Conservation (phyloP, 192 early-diverging fungal genomes). For the Radiomyces spectabilis region DNA sequence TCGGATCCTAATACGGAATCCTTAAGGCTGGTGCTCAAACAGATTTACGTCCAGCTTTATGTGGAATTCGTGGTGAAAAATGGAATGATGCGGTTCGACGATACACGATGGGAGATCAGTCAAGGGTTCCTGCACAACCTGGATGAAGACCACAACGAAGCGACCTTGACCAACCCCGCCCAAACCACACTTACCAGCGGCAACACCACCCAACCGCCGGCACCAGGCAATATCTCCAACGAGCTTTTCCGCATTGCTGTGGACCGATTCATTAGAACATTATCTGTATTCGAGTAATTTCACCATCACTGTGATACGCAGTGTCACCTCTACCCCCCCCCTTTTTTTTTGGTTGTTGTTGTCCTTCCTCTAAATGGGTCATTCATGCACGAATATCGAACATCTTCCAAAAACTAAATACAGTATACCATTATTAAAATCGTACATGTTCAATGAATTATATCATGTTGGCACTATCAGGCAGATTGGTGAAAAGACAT, state of each 20-base stretch:
- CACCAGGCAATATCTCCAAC: constrained; percentile 46
- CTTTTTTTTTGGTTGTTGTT: too few relatives aligned
- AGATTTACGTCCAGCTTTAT: constrained; percentile 83
- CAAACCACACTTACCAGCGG: constrained; percentile 1
- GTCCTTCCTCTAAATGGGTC: too few relatives aligned
- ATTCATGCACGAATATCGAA: too few relatives aligned
- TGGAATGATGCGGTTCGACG: constrained; percentile 58
- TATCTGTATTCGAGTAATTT: constrained; percentile 44
- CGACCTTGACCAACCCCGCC: background rate
- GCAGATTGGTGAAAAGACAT: too few relatives aligned
- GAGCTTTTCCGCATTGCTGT: constrained; percentile 47
- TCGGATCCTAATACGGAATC: constrained; percentile 65
- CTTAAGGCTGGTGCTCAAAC: constrained; percentile 63
- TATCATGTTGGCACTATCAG: too few relatives aligned
- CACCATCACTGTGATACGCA: too few relatives aligned
- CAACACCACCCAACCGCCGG: background rate
- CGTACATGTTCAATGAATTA: too few relatives aligned
- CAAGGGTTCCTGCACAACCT: constrained; percentile 11
- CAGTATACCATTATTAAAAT: too few relatives aligned
- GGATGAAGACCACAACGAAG: background rate
- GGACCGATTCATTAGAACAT: constrained; percentile 41
- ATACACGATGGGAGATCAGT: constrained; percentile 35
- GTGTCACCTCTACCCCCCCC: too few relatives aligned
- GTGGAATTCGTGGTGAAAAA: constrained; percentile 94
- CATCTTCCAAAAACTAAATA: too few relatives aligned